phyloP scores from a whole-genome alignment of 306 rosid genomes.

The Ormosia emarginata region DNA sequence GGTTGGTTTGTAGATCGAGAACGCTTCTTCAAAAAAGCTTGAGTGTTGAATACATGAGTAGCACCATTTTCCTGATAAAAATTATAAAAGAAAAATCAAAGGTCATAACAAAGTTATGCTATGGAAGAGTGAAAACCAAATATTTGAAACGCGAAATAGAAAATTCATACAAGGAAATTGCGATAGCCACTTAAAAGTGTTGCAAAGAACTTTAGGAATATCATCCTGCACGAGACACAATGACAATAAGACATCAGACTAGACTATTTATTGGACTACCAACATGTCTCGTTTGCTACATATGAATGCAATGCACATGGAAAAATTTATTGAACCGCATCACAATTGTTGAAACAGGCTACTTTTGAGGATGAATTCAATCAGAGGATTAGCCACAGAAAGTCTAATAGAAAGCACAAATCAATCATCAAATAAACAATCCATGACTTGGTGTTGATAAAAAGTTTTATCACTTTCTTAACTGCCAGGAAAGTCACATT shows the following conservation, averaged over 20 bases:
- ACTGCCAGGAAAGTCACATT: not conserved
- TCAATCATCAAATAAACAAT: constrained; percentile 12
- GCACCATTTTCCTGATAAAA: constrained; percentile 74
- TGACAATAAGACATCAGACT: constrained; percentile 22
- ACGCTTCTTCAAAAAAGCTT: constrained; percentile 88
- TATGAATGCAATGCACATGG: constrained; percentile 2
- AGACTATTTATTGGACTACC: not conserved
- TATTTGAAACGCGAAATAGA: constrained; percentile 19
- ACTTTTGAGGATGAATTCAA: constrained; percentile 10
- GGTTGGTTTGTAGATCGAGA: constrained; percentile 90
- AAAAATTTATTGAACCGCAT: not conserved
- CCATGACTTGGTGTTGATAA: not conserved
- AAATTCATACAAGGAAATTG: constrained; percentile 78
- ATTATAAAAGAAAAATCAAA: not conserved
- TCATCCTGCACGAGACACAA: constrained; percentile 63
- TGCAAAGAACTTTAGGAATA: constrained; percentile 93
- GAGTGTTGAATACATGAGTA: constrained; percentile 73
- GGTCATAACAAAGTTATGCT: not conserved
- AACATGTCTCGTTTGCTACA: constrained; percentile 1
- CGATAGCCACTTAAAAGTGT: constrained; percentile 93
- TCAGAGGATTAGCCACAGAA: not conserved
- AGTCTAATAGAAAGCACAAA: constrained; percentile 4
- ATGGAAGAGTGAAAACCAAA: constrained; percentile 22
- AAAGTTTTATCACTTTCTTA: not conserved
- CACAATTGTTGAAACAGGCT: constrained; percentile 7